Conservation (phyloP, 208 protist species). For the Acanthamoeba sp. region DNA sequence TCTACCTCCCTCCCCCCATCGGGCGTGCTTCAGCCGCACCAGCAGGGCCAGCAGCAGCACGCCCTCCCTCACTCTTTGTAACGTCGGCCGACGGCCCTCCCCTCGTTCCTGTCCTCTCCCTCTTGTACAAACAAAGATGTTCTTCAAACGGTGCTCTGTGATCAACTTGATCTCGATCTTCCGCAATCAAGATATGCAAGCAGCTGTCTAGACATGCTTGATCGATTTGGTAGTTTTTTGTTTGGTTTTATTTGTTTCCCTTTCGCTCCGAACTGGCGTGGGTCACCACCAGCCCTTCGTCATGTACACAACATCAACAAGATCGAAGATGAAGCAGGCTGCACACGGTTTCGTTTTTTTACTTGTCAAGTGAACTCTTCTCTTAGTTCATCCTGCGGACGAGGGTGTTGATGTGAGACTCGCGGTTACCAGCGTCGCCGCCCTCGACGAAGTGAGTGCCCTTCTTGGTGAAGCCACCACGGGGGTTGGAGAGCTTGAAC, state of each 20-base stretch:
- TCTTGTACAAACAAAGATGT: not conserved
- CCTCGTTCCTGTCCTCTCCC: too few species aligned
- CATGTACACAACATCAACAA: not conserved
- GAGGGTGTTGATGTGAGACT: constrained; percentile 99
- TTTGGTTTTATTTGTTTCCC: not conserved
- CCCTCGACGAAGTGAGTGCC: constrained; percentile 98
- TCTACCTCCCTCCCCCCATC: not conserved
- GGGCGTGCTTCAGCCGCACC: not conserved
- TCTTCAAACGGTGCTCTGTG: too few species aligned
- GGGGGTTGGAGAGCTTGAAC: constrained; percentile 97
- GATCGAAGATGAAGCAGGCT: too few species aligned
- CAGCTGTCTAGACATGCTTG: not conserved
- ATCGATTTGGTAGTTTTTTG: too few species aligned
- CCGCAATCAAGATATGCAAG: not conserved
- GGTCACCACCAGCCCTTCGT: not conserved
- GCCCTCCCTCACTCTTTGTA: not conserved
- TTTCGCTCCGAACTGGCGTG: not conserved
- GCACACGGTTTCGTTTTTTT: too few species aligned
- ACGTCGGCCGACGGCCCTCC: not conserved
- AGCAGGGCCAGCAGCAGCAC: not conserved
- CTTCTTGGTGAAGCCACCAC: constrained; percentile 97
- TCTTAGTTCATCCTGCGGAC: constrained; percentile 98
- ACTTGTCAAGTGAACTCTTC: too few species aligned
- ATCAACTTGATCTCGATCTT: too few species aligned
- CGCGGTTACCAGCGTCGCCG: constrained; percentile 99